Conservation (phyloP, 371 early-diverging fungal genomes). For the Lichtheimia hyalospora region DNA sequence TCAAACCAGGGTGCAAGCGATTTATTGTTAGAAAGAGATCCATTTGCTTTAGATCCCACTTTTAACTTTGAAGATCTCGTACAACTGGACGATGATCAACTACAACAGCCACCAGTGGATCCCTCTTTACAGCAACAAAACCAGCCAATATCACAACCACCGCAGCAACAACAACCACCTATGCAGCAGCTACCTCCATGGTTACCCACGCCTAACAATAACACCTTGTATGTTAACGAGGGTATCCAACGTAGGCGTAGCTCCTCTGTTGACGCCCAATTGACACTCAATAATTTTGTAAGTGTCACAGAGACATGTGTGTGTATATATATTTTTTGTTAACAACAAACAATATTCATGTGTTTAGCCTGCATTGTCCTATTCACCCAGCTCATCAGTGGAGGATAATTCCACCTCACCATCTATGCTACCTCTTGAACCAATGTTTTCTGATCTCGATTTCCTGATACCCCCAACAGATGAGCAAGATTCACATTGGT, state of each 20-base stretch:
- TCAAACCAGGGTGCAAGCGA: slow-evolving; percentile 1
- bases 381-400: slow-evolving; percentile 8
- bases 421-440: not conserved
- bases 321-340: no score
- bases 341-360: not conserved
- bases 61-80: slow-evolving; percentile 12
- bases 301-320: not conserved
- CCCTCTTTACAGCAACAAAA: not conserved
- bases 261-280: slow-evolving; percentile 9
- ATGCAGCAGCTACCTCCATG: not conserved
- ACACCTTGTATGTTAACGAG: not conserved
- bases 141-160: not conserved
- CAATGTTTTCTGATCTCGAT: slow-evolving; percentile 9
- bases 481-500: not conserved
- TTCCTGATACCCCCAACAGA: slow-evolving; percentile 7
- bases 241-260: slow-evolving; percentile 7
- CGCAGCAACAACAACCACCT: not conserved
- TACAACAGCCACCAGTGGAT: not conserved
- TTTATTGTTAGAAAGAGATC: not conserved
- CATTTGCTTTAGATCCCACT: not conserved
- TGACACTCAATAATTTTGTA: not conserved
- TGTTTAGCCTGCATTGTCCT: slow-evolving; percentile 11
- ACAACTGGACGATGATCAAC: slow-evolving; percentile 5
- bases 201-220: not conserved
- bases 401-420: slow-evolving; percentile 4